Evolutionary conservation across 225 moss, liverwort and hornwort genomes (phyloP).

Genomic region (Sphagnum contortum): DNA sequence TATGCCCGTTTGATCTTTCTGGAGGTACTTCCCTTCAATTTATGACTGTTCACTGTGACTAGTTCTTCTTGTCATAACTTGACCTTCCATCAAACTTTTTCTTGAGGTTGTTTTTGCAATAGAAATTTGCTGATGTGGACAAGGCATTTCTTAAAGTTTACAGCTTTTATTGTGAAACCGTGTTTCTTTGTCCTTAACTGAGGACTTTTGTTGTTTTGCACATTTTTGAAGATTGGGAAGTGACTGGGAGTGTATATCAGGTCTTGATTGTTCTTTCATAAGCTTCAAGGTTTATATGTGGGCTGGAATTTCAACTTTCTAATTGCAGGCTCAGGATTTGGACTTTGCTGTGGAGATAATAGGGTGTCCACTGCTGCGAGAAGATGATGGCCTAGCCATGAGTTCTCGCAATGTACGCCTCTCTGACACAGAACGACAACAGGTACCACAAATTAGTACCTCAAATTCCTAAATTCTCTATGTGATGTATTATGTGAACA

Average conservation of each 20-base stretch:
- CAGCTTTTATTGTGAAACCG: too few relatives aligned
- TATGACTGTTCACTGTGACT: background rate
- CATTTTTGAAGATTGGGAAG: too few relatives aligned
- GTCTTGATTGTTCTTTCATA: too few relatives aligned
- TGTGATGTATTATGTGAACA: background rate
- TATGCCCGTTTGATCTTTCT: background rate
- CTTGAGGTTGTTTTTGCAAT: background rate
- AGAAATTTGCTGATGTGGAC: background rate
- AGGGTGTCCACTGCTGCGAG: conserved; percentile 67
- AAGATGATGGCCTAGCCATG: conserved; percentile 93
- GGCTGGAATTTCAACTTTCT: too few relatives aligned
- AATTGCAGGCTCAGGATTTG: conserved; percentile 65
- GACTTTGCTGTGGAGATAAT: conserved; percentile 78
- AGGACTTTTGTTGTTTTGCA: too few relatives aligned
- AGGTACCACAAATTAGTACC: conserved; percentile 23
- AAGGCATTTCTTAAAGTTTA: too few relatives aligned
- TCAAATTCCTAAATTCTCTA: background rate
- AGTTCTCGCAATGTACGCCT: conserved; percentile 90
- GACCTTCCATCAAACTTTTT: background rate
- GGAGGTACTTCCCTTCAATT: background rate
- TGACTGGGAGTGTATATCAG: too few relatives aligned
- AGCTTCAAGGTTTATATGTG: too few relatives aligned
- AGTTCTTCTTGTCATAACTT: too few relatives aligned
- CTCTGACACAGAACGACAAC: conserved; percentile 50
- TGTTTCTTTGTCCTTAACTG: too few relatives aligned